A percentile compares a stretch with the other conserved stretches of the same genome.
These are phyloP conservation scores for Podila verticillata DNA, from an alignment of 192 early-diverging fungal species.

Conservation along the genomic window DNA sequence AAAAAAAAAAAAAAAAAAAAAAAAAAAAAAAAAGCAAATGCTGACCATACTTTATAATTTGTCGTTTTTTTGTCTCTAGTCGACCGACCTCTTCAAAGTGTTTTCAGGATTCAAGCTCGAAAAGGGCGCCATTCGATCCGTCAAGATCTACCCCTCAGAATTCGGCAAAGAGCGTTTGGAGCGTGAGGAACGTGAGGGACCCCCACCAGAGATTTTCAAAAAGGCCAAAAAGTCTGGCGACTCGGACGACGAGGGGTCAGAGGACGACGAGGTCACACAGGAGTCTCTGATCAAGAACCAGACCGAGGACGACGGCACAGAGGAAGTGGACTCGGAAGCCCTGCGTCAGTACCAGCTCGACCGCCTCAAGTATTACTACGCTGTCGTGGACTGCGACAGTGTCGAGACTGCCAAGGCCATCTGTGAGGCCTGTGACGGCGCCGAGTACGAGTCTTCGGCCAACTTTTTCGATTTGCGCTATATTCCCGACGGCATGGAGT, in stretches of 20 bases:
- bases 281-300: constrained; percentile 57
- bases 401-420: constrained; percentile 84
- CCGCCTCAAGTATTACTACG: constrained; percentile 91
- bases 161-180: constrained; percentile 85
- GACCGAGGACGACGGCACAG: constrained; percentile 65
- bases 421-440: constrained; percentile 85
- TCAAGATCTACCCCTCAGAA: constrained; percentile 89
- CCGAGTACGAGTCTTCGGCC: constrained; percentile 90
- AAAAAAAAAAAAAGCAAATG: too few relatives aligned
- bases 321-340: constrained; percentile 85
- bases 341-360: constrained; percentile 94
- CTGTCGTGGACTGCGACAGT: constrained; percentile 92
- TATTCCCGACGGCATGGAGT: constrained; percentile 90
- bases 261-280: constrained; percentile 58
- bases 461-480: constrained; percentile 96
- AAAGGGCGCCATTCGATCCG: constrained; percentile 73
- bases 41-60: too few relatives aligned
- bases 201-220: constrained; percentile 78
- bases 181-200: constrained; percentile 77
- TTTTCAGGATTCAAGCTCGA: constrained; percentile 86
- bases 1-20: too few relatives aligned
- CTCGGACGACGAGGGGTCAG: constrained; percentile 19
- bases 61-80: constrained; percentile 32
- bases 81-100: constrained; percentile 85
- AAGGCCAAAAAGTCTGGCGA: constrained; percentile 16